Evolutionary conservation across 2,329 filamentous ascomycete genomes (phyloP).

Genomic region (Colletotrichum sp.): DNA sequence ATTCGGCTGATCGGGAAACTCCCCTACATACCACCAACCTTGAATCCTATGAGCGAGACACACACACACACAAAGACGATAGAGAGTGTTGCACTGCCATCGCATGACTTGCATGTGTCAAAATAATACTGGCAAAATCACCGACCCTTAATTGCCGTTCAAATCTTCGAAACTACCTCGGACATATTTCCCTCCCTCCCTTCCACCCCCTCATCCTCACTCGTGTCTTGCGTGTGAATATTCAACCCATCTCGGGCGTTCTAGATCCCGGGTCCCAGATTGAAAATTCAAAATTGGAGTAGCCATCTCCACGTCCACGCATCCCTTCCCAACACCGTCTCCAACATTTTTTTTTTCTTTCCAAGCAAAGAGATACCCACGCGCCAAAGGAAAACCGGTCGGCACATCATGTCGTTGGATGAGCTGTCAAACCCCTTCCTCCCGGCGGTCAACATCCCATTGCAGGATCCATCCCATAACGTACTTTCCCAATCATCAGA

Average conservation of each 20-base stretch:
- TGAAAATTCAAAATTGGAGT: neutral
- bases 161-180: conserved; percentile 12
- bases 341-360: neutral
- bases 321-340: neutral
- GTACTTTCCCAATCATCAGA: neutral
- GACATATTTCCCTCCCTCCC: neutral
- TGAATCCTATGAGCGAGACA: neutral
- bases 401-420: neutral
- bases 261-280: neutral
- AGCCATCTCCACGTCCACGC: neutral
- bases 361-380: neutral
- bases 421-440: neutral
- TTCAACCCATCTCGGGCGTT: neutral
- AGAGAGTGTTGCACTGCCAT: neutral
- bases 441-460: neutral
- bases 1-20: neutral
- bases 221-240: neutral
- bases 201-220: neutral
- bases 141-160: neutral
- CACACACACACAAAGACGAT: neutral
- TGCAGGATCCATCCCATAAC: neutral
- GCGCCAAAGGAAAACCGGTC: neutral
- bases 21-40: neutral
- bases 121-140: neutral
- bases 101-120: neutral